Evolutionary conservation across 805 yeast genomes (phyloP), one percentile per base, ranked within the genome.

Genomic region (Candida gorgasii): DNA sequence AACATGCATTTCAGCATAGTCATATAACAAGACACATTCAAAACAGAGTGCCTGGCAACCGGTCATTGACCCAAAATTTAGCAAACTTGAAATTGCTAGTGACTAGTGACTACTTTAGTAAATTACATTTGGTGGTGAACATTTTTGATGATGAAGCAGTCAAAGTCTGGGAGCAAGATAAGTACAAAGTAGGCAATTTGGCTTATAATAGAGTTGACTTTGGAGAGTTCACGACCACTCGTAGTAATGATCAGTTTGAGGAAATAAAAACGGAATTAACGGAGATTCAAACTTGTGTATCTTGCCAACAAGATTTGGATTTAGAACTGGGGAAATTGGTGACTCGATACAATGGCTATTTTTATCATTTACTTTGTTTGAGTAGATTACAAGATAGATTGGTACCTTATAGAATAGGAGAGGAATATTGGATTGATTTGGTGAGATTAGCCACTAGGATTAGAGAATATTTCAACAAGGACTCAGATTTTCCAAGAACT

Each of bases 1-100:
- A 88, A 54, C 89, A 85, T 61, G 90, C 95, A 1, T 83, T 86
- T 79, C 95, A 87, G 51, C 93, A 86, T 58, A 68, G 82, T 1
- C 70, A 82, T 47, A 71, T 68, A 39, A 82, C 95, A 0, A 65
- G 89, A 28, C 87, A 80, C 54, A 78, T 86, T 3, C 54, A 61
- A 1, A 57, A 58, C 8, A 59, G 83, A 39, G 56, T 78, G 8
- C 61, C 70, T 1, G 66, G 58, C 22, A 52, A 51, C 14, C 67
- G 63, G 45, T 59, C 73, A 0, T 29, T 80, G 2, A 73, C 69
- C 38, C 71, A 73, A 36, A 72, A 73, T 35, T 39, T 82, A 9
- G 85, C 75, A 0, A 67, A 75, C 47, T 57, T 75, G 5, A 62
- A 78, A 33, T 53, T 75, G 22, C 54, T 84, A 12, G 26, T 81